phyloP scores from a whole-genome alignment of 2,329 filamentous ascomycete genomes.

The Alternaria sp. region DNA sequence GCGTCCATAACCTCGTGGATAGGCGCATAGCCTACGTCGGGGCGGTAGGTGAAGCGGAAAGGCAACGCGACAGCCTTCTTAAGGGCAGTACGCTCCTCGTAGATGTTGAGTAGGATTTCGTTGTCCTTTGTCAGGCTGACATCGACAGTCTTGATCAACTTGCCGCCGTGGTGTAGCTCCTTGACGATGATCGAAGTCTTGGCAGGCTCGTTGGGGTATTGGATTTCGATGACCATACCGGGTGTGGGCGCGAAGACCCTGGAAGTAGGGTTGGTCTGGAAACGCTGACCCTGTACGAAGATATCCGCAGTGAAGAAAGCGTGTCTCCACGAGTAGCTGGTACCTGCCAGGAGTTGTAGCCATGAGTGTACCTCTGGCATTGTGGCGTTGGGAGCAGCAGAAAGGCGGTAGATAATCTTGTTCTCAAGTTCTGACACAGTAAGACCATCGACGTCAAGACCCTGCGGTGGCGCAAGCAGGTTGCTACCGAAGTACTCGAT shows the following conservation, averaged over 20 bases:
- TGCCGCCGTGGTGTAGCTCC: constrained; percentile 86
- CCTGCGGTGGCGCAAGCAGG: constrained; percentile 74
- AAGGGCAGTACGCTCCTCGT: constrained; percentile 90
- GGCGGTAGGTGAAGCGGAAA: constrained; percentile 91
- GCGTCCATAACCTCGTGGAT: constrained; percentile 96
- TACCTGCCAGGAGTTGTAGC: constrained; percentile 87
- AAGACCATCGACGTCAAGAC: constrained; percentile 79
- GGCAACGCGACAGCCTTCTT: constrained; percentile 83
- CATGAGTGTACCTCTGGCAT: constrained; percentile 84
- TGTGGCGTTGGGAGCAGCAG: constrained; percentile 74
- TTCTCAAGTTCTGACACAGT: constrained; percentile 80
- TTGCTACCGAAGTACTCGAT: constrained; percentile 97
- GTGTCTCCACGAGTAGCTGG: constrained; percentile 89
- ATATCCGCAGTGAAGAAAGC: constrained; percentile 94
- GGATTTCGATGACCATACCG: constrained; percentile 89
- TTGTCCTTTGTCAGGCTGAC: constrained; percentile 78
- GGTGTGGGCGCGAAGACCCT: constrained; percentile 87
- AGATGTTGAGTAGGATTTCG: constrained; percentile 87
- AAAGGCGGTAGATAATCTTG: constrained; percentile 86
- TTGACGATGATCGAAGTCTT: constrained; percentile 88
- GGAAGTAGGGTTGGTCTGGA: constrained; percentile 95
- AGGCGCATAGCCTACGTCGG: constrained; percentile 95
- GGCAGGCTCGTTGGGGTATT: constrained; percentile 79
- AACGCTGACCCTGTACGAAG: constrained; percentile 93
- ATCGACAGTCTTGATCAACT: constrained; percentile 88